Base-by-base conservation (phyloP, 1,284 basidiomycete genomes). In the Ustilago curta region DNA sequence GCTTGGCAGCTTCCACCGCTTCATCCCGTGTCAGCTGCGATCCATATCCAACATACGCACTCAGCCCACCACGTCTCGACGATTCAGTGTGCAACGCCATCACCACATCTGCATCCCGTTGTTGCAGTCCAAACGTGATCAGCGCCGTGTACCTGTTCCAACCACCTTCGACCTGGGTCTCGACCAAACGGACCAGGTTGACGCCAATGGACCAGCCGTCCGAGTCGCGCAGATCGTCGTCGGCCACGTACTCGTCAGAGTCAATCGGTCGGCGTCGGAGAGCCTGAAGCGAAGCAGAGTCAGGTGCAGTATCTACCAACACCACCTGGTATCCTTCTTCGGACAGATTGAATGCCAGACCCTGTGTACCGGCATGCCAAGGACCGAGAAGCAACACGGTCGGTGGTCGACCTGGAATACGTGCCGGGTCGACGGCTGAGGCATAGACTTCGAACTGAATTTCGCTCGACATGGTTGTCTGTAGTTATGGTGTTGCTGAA, bases 261-360 rank as follows among this genome's bases (percentile, higher is more conserved):
- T 21, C n/a, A 3, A 7, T 12, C 1, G 61, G 60, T 3, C 7
- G 27, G 0, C 19, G 12, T 16, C 61, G 61, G 11, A 70, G 67
- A 1, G 67, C 57, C 2, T 5, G 4, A 8, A 70, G 60, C 9
- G 67, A 70, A 4, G 48, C 19, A 2, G 61, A 60, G 23, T 52
- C 18, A 0, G 59, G 47, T 0, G 54, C 18, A 8, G 48, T 67
- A 23, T 72, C 63, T 12, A 67, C 42, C 27, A 72, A 25, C 1
- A 72, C 35, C 3, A 67, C 70, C 35, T 72, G 59, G 32, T 72
- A 72, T 8, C 70, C 70, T 40, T 72, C 70, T 59, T 72, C 70
- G 21, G 63, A 50, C 2, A 72, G 62, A 45, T 72, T 72, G 42
- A 18, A 11, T 0, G 70, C 70, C 2, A 72, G 23, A 18, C 59